Base-by-base conservation (phyloP, 179 eudicot species). In the Silene coronaria region DNA sequence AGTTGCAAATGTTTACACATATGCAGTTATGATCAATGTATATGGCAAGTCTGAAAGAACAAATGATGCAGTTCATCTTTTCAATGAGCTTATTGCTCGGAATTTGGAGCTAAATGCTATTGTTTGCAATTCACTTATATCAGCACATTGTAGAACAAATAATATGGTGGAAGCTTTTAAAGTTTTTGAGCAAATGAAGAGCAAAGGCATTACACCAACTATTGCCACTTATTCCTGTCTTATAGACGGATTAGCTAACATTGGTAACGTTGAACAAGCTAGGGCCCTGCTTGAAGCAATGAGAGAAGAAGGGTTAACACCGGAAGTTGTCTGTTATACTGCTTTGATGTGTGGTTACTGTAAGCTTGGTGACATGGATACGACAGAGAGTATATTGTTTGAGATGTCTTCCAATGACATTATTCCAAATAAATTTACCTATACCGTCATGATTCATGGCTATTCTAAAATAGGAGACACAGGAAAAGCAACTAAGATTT, bases 331-430 rank as follows among this genome's bases (percentile, higher is more conserved):
- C 76, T 87, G 92, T 78, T 94, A 88, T 85, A 94, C 94, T 81
- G 92, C 92, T 26, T 80, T 94, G 58, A 89, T 94, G 67, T 77
- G 86, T 70, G 98, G 98, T 70, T 86, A 88, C 68, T 91, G 91
- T 80, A 88, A 90, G 80, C 83, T 89, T 65, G 92, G 96, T 61
- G 86, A 94, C 71, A 90, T 91, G 97, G 86, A 86, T 76, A 76
- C 80, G 57, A 92, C 80, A 26, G 81, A 71, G 76, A 80, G 76
- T 71, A 66, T 88, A 73, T 82, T 91, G 86, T 76, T 80, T 73
- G 90, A 94, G 83, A 94, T 94, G 97, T 75, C 77, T 61, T 81
- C 73, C 24, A 60, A 85, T 76, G 83, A 75, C 73, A 64, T 91
- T 63, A 3, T 68, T 70, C 98, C 98, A 1, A 91, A 91, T 82